Base-by-base conservation (phyloP, 1,284 basidiomycete species). In the Athelia sp. region DNA sequence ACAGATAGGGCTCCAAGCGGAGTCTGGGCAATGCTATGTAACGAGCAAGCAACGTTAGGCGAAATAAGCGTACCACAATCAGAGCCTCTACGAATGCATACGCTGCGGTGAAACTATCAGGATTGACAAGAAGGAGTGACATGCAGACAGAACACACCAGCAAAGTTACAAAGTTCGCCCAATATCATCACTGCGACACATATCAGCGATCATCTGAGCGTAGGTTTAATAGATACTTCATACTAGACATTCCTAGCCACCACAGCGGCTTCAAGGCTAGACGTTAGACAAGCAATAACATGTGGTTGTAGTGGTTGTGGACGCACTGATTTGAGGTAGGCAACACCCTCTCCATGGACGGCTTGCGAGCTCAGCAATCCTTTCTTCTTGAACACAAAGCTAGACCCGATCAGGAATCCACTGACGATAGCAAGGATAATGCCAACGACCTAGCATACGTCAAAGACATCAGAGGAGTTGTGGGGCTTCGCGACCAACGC, bases 381-480 rank as follows among this genome's bases (percentile, higher is more conserved):
- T 64, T 91, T 96, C 79, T 98, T 99, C 81, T 99, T 99, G 76
- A 99, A 82, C 15, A 93, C 91, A 68, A 93, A 95, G 59, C 87
- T 89, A n/a, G 85, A 78, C 4, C 96, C 96, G 58, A 98, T 98
- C 57, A 99, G 83, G 21, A 95, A 40, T 19, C 96, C 96, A 60
- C 86, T 91, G 17, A 71, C 68, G 46, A 98, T 73, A 18, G 95
- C 94, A 35, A 98, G 80, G 49, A 89, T 72, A 53, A 98, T 80
- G 19, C 87, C 86, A 55, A 89, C 78, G 61, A 87, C 56, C 85
- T 86, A 56, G n/a, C 3, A 15, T 32, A 15, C 1, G 21, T 19
- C 19, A 50, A 44, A 54, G 49, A 22, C 34, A 40, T n/a, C 3
- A 50, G 43, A 3, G 35, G 11, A 43, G 36, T 24, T 34, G 47